Evolutionary conservation across 2,329 filamentous ascomycete species (phyloP), one percentile per base, ranked within the genome.

Genomic region (Alternaria hordeiaustralica): DNA sequence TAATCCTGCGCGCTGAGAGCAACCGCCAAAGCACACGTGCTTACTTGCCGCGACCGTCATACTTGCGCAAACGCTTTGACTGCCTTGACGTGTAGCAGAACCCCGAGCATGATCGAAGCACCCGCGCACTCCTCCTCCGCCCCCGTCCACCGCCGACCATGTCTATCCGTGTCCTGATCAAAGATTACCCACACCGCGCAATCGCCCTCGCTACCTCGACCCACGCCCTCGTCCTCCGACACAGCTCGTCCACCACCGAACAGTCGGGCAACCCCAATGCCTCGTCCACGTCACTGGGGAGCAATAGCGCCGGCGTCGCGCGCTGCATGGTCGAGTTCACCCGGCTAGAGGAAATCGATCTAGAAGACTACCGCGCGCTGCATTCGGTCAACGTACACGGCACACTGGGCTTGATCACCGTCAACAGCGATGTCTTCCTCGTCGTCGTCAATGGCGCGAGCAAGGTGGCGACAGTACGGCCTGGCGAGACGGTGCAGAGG

Each of bases 241-340:
- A 96, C 82, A 93, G 87, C 78, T 84, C 88, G 51, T 87, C 88
- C 18, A 86, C 87, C n/a, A 87, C 82, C 78, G 90, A 90, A 77
- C 60, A 62, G 54, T 73, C 68, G 63, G 71, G 71, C 30, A 84
- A 85, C 67, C 80, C 83, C 57, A 89, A 89, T 82, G 87, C 87
- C 66, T 89, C 86, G 50, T 84, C 87, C 64, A 80, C 84, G 57
- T 88, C 89, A 64, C 69, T 80, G 26, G 72, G 74, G 25, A 75
- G 78, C 71, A 80, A 74, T 79, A 80, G 61, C 65, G 21, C 68
- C 26, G 79, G 64, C 69, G 82, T 77, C 67, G 80, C 77, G 70
- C 89, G 80, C 87, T 97, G 94, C 84, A 94, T 97, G 86, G 94
- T 97, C 69, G 93, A 97, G 79, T 97, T 97, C 78, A 84, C 89